phyloP scores from a whole-genome alignment of 2,329 filamentous ascomycete genomes.

The Coniochaeta pulveracea region DNA sequence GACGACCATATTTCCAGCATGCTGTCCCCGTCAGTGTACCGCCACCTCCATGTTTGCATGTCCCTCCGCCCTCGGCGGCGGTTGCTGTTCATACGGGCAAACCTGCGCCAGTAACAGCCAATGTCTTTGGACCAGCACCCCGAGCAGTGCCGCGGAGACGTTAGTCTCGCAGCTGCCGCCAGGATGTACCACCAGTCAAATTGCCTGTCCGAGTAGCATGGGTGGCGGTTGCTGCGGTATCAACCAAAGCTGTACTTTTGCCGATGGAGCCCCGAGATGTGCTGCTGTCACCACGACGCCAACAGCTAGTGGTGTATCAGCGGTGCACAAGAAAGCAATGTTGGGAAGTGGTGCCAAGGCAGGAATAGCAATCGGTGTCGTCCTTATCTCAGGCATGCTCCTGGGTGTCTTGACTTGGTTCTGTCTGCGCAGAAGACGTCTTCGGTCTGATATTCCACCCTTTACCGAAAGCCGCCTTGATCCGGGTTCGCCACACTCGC shows the following conservation, averaged over 20 bases:
- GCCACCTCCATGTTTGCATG: conserved; percentile 18
- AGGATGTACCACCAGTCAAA: conserved; percentile 29
- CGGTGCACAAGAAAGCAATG: conserved; percentile 8
- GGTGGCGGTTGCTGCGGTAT: conserved; percentile 40
- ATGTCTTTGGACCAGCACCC: conserved; percentile 13
- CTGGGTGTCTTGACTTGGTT: conserved; percentile 34
- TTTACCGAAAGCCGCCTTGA: too few species aligned
- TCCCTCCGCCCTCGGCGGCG: conserved; percentile 16
- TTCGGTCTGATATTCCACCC: too few species aligned
- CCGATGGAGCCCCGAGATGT: conserved; percentile 25
- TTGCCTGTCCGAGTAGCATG: conserved; percentile 28
- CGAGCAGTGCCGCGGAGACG: conserved; percentile 15
- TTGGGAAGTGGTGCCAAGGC: conserved; percentile 40
- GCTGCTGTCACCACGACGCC: conserved; percentile 17
- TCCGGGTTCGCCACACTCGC: neutral
- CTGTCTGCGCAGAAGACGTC: conserved; percentile 28
- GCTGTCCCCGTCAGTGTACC: conserved; percentile 21
- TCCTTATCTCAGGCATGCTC: conserved; percentile 28
- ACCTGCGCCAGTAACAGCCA: conserved; percentile 8
- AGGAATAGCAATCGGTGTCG: conserved; percentile 43
- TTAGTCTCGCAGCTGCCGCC: conserved; percentile 26
- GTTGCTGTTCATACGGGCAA: conserved; percentile 15
- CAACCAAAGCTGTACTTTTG: conserved; percentile 28
- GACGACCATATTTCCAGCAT: conserved; percentile 10
- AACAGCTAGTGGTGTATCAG: conserved; percentile 16